Base-by-base conservation (phyloP, 225 moss, liverwort and hornwort species). In the Pseudoscleropodium purum region DNA sequence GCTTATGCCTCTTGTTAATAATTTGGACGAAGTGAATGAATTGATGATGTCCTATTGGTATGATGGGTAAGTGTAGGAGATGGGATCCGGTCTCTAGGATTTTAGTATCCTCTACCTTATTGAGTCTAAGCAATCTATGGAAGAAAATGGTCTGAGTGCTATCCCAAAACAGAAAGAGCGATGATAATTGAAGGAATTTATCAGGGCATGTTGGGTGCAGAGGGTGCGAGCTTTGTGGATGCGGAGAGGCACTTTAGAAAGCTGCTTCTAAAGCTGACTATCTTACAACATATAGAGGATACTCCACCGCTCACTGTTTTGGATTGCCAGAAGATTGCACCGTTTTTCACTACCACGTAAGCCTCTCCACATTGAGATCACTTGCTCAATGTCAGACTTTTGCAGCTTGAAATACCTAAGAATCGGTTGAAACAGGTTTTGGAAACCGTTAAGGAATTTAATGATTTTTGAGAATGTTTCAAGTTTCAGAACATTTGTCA, bases 271-370 rank as follows among this genome's bases (percentile, higher is more conserved):
- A 90, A 93, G 89, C 70, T 93, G 63, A 81, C 82, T 41, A 70
- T 94, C 83, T 84, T 91, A 61, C 92, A 92, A 49, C 62, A 68
- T 5, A 79, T 90, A 86, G 63, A n/a, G 13, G 94, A 93, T 89
- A 88, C 91, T 61, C 93, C 92, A 65, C 87, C 82, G 57, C 90
- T 94, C 70, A 92, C 94, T 81, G 25, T 75, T 64, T 56, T 91
- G 52, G 94, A 94, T 79, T 94, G 74, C 59, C 88, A 92, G 59
- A 94, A 94, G 87, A 94, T 94, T 75, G 90, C 91, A 57, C 92
- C 90, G 23, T 94, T 93, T 77, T 94, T 94, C 90, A 90, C 87
- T 68, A 94, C 93, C 85, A 94, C 94, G 94, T 94, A 93, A 90
- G 77, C 67, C 52, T 87, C 85, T 87, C 62, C 81, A 76, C 85